Evolutionary conservation across 179 eudicot species (phyloP), one percentile per base, ranked within the genome.

Genomic region (Nepenthes alata): DNA sequence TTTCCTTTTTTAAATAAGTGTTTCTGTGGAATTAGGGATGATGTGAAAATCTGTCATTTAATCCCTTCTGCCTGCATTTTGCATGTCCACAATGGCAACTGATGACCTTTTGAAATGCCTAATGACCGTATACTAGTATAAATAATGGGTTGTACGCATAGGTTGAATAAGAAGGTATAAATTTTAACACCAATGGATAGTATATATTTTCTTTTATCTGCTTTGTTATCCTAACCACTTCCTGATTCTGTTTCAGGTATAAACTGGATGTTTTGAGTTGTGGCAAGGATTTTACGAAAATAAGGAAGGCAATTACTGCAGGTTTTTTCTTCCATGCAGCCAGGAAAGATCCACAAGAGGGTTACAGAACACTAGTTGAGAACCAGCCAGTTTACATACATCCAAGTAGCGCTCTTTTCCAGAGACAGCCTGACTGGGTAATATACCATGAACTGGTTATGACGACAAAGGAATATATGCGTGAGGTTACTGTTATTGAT

Each of bases 351-450:
- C 97, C 97, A 44, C 96, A 91, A 69, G 98, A 89, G 70, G 98
- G 98, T 47, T 91, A 91, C 56, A 75, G 91, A 70, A 91, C 96
- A 12, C 67, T 91, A 44, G 98, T 91, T 4, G 98, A 91, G 73
- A 91, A 91, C 65, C 97, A 91, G 75, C 95, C 95, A 2, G 95
- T 89, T 36, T 89, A 89, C 73, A 90, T 90, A 37, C 95, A 90
- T 66, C 97, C 97, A 0, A 86, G 96, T 80, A 93, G 98, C 74
- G 95, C 96, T 44, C 73, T 89, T 25, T 93, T 93, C 64, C 98
- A 93, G 71, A 85, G 95, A 58, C 96, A 93, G 53, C 98, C 96
- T 2, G 95, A 89, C 52, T 93, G 98, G 98, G 98, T 93, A 14
- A 83, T 93, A 35, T 93, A 93, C 77, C 91, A 93, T 54, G 98